Base-by-base conservation (phyloP, 1,284 basidiomycete species). In the Ganoderma sinense region DNA sequence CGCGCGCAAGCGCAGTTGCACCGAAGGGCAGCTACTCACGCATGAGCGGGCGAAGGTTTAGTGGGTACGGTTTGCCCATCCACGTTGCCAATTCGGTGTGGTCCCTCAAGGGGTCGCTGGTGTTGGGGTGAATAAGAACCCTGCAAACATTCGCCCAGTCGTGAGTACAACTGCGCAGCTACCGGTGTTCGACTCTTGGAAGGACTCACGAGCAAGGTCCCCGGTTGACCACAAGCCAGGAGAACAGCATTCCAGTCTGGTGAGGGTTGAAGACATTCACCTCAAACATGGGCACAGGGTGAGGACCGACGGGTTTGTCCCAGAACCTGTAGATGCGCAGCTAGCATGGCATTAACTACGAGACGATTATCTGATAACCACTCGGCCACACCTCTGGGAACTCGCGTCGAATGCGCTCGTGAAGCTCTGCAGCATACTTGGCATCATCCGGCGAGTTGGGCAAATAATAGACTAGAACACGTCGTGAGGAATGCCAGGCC, bases 71-170 rank as follows among this genome's bases (percentile, higher is more conserved):
- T 59, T 78, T 83, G 7, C 92, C 92, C 78, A 94, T 91, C 93
- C 92, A 94, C 0, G 89, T 85, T 66, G 85, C 85, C 2, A 87
- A 80, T 70, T 89, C 87, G 0, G 90, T 89, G 74, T 94, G 92
- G 75, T 94, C 93, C 68, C 73, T 83, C 73, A 84, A 81, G 1
- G 84, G 66, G 72, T 92, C 81, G 40, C 84, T 82, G 4, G 92
- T 94, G 79, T 94, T 93, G 0, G 92, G 92, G 79, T 94, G 91
- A 69, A 94, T 82, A 14, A 93, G 82, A 7, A 93, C 91, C 26
- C 91, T 92, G 62, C 40, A 2, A 26, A 41, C n/a, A 61, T 40
- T 61, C 6, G 36, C 14, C 23, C 39, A 39, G 39, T 23, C 20
- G 36, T 39, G 36, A 39, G 33, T 23, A 4, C 14, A n/a, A n/a